Evolutionary conservation across 1,284 basidiomycete species (phyloP).

Genomic region (Schizophyllum amplum): DNA sequence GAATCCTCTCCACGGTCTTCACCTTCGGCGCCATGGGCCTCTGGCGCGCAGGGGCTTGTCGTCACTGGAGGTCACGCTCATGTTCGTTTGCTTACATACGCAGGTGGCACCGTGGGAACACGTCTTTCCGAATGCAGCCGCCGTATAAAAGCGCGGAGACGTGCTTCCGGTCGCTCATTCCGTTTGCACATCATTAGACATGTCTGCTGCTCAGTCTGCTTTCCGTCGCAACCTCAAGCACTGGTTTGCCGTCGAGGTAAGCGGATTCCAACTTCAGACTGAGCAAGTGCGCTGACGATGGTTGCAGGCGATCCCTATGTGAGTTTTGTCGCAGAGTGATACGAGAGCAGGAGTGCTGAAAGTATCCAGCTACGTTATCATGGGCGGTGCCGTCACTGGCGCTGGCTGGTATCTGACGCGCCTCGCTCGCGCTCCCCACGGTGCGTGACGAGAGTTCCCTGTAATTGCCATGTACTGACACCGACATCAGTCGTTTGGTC

Average conservation of each 20-base stretch:
- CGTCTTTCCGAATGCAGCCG: background rate
- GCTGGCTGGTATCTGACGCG: conserved; percentile 66
- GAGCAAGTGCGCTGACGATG: background rate
- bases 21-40: no score
- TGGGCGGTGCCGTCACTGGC: conserved; percentile 57
- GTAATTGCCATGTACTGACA: conserved; percentile 1
- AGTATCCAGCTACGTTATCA: conserved; percentile 54
- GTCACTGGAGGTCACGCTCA: background rate
- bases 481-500: conserved; percentile 63
- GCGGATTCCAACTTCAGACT: conserved; percentile 11
- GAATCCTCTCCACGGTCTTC: no score
- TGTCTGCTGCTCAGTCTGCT: conserved; percentile 23
- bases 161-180: background rate
- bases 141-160: background rate
- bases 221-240: conserved; percentile 40
- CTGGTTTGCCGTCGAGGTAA: conserved; percentile 79
- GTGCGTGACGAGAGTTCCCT: conserved; percentile 32
- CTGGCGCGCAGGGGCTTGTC: no score
- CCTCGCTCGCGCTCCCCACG: conserved; percentile 59
- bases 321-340: conserved; percentile 22
- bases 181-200: background rate
- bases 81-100: background rate
- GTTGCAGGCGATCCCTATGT: conserved; percentile 71
- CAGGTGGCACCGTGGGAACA: background rate
- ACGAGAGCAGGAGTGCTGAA: conserved; percentile 2